Evolutionary conservation across 768 basidiomycete genomes (phyloP), one percentile per base, ranked within the genome.

Genomic region (Hypholoma sublateritium): DNA sequence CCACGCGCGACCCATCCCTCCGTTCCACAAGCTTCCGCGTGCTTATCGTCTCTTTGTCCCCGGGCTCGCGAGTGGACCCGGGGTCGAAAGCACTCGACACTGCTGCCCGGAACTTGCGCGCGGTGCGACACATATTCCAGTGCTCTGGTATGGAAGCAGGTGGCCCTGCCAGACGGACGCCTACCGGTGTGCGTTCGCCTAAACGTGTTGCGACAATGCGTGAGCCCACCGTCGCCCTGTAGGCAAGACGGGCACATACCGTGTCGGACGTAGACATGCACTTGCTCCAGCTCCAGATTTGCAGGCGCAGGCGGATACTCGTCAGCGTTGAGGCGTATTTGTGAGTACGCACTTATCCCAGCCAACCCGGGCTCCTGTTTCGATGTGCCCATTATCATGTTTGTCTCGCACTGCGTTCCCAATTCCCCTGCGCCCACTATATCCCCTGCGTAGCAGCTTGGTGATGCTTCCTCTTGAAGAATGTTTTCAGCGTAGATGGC

Each of bases 131-230:
- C 77, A 89, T 77, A 55, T 77, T 70, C 88, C 90, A 91, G 59
- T 87, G 75, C 61, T 82, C 79, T 1, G 88, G 86, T 53, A 91
- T 83, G 28, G 78, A 82, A 11, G 84, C 84, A 0, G 88, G 87
- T 7, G 85, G 74, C 4, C 75, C 78, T 5, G 78, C 70, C 70
- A 91, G 79, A 2, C 89, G 81, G 11, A 84, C 74, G 8, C 82
- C 83, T n/a, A 91, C 89, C 0, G 90, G 90, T 0, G 89, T 83
- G 35, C 90, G 81, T 71, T 91, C 90, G 28, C 89, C 89, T 91
- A 28, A 4, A 12, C 11, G 17, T 44, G 43, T 57, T 47, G 12
- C 19, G 43, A 16, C n/a, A 7, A 53, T 37, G 44, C 32, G 43
- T 42, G 28, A 41, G 35, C 28, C 19, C 9, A 12, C 21, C 28